A percentile compares a stretch with the other conserved stretches of the same genome.
Evolutionary conservation across 2,329 filamentous ascomycete genomes (phyloP).

Genomic region (Cadophora sp.): DNA sequence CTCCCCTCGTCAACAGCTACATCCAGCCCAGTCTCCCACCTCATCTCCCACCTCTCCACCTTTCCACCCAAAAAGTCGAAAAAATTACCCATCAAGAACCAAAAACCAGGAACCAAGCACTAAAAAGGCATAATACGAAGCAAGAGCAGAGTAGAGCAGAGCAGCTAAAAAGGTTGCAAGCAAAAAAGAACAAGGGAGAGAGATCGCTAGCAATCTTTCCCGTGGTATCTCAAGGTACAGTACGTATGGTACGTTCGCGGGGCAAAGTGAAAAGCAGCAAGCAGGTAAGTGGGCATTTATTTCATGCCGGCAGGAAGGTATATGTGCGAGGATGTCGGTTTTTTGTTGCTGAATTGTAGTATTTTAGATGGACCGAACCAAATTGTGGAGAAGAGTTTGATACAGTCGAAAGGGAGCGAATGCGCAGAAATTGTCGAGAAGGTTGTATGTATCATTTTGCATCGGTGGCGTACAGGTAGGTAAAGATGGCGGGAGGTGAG

Average conservation of each 20-base stretch:
- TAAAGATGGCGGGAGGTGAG: background rate
- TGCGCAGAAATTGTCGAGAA: background rate
- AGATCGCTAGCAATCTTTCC: constrained; percentile 40
- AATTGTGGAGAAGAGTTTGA: background rate
- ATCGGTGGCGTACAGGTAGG: background rate
- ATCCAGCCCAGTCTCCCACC: too few relatives aligned
- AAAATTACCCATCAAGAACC: background rate
- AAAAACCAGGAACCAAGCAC: too few relatives aligned
- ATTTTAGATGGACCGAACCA: too few relatives aligned
- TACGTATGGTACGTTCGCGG: background rate
- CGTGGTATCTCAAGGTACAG: constrained; percentile 35
- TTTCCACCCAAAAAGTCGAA: too few relatives aligned
- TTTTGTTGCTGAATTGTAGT: background rate
- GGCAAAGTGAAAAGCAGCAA: background rate
- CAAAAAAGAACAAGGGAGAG: constrained; percentile 23
- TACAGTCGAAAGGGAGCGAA: constrained; percentile 16
- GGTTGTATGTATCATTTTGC: constrained; percentile 8
- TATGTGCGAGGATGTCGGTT: background rate
- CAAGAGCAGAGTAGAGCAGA: too few relatives aligned
- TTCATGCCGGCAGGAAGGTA: too few relatives aligned
- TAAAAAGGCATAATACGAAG: background rate
- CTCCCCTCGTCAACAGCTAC: too few relatives aligned
- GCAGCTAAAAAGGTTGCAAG: background rate
- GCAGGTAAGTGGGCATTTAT: constrained; percentile 1
- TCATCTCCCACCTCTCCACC: too few relatives aligned